Evolutionary conservation across 2,329 filamentous ascomycete genomes (phyloP), one percentile per base, ranked within the genome.

Genomic region (Fusarium tupiense): DNA sequence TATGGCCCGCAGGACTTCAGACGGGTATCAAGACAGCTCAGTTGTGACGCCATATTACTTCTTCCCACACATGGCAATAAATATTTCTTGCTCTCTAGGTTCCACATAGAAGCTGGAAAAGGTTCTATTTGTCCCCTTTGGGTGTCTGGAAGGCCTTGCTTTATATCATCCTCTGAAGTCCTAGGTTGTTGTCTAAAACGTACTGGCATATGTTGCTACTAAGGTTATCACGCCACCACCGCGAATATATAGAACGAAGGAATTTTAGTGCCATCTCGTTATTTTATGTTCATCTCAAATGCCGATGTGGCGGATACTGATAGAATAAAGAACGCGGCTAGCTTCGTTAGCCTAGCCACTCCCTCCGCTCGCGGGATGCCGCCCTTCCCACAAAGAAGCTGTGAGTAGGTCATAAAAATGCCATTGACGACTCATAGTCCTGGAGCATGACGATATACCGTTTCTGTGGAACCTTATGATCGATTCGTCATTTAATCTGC

Each of bases 111-210:
- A 46, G 8, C 31, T 31, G 31, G 12, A 12, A 31, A 31, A 12
- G n/a, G n/a, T 11, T 31, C 31, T 31, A 31, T 12, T 31, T 31
- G 4, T 4, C 31, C 31, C 31, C 12, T 31, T 11, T 31, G 31
- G 12, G 31, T 4, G 31, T 31, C 12, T 12, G 31, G 4, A 31
- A 31, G 4, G 13, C 9, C 19, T 22, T 29, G 19, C 10, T 49
- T 10, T 6, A 22, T 11, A 16, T 4, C 26, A 16, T 22, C 9
- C n/a, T n/a, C n/a, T n/a, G n/a, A n/a, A 49, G 26, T 2, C 13
- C 13, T 0, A 22, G 11, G 20, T 11, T 0, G 20, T 22, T 3
- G 8, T 16, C 20, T 0, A 11, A 16, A 31, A 22, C 9, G 22
- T 22, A 19, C 9, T 49, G 20, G 6, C 20, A 11, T 22, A 22